Percentiles rank a stretch among this genome's conserved stretches.
Conservation (phyloP, 1,284 basidiomycete genomes). For the Irpex sp. region DNA sequence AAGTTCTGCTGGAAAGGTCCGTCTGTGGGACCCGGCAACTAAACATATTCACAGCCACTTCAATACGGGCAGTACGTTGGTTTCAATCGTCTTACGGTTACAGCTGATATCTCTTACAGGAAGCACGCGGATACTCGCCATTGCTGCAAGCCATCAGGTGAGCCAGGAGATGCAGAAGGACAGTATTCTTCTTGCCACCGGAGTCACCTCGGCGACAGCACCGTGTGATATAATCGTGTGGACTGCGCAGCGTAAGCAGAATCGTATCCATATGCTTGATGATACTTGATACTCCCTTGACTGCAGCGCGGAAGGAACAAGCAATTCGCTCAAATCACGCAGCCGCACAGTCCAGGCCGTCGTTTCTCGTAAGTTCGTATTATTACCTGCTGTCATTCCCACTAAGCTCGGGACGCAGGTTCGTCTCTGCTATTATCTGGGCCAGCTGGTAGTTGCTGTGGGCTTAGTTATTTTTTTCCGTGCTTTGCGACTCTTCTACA, state of each 20-base stretch:
- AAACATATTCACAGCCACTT: background rate
- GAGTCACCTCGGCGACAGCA: background rate
- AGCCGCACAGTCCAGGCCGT: background rate
- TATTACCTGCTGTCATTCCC: background rate
- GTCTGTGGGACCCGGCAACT: background rate
- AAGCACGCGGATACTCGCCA: background rate
- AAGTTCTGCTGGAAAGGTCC: background rate
- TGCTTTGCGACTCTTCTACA: background rate
- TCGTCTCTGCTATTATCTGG: background rate
- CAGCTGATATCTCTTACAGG: background rate
- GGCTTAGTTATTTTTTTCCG: background rate
- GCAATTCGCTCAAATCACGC: background rate
- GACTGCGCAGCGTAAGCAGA: background rate
- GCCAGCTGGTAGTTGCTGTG: background rate
- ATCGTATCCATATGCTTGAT: background rate
- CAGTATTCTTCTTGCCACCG: background rate
- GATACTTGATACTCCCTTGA: too few species aligned
- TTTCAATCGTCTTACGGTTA: background rate
- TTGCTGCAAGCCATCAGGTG: background rate
- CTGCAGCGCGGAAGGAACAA: background rate
- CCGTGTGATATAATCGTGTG: background rate
- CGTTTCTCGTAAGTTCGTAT: background rate
- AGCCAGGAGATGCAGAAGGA: background rate
- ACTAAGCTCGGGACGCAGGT: background rate
- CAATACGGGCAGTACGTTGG: background rate